Conservation (phyloP, 139 green algal genomes). For the Tetradesmus lagerheimii region DNA sequence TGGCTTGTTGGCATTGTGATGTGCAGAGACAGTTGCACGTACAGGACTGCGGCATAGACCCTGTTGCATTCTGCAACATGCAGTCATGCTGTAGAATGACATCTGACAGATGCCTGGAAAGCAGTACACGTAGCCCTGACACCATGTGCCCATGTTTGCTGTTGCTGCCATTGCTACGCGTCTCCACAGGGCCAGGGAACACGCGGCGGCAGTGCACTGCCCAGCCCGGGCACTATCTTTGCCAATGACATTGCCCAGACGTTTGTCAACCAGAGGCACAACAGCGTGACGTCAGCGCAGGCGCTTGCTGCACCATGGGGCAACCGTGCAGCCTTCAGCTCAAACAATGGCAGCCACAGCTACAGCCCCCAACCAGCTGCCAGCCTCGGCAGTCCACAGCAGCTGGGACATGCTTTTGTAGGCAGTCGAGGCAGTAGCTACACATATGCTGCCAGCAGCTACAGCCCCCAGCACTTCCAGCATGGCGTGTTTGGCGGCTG, state of each 20-base stretch:
- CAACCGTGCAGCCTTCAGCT: neutral
- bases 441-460: slow-evolving; percentile 28
- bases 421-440: slow-evolving; percentile 13
- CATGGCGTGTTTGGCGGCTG: neutral
- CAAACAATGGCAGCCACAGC: neutral
- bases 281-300: slow-evolving; percentile 13
- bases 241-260: slow-evolving; percentile 10
- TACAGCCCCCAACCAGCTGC: neutral
- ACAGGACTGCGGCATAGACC: no score
- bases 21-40: neutral
- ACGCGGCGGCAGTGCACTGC: neutral
- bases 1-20: neutral
- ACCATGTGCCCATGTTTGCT: neutral
- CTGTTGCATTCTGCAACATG: no score
- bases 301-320: neutral
- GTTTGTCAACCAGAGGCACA: slow-evolving; percentile 32
- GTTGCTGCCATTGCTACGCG: neutral
- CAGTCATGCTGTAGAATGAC: neutral
- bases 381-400: neutral
- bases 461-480: slow-evolving; percentile 32
- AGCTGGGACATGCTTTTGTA: neutral
- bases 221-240: slow-evolving; percentile 22
- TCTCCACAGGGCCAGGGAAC: neutral
- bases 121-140: neutral
- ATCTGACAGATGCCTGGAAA: no score